Percentiles rank a stretch among this genome's conserved stretches.
phyloP scores from a whole-genome alignment of 495 filamentous ascomycete species.

The Symbiotaphrina buchneri region DNA sequence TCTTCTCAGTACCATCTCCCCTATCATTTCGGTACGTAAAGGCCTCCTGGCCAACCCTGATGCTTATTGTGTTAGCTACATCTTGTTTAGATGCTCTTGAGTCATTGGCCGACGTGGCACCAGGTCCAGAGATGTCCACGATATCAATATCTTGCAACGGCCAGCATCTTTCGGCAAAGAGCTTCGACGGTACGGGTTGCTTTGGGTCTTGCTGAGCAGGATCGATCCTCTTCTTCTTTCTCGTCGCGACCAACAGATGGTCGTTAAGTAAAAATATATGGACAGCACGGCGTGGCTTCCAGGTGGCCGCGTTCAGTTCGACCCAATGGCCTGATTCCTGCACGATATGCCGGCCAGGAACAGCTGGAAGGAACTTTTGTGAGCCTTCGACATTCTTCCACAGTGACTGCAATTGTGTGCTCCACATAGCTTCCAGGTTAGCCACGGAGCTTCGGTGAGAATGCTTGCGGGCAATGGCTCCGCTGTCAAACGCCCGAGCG shows the following conservation, averaged over 20 bases:
- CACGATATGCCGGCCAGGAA: constrained; percentile 77
- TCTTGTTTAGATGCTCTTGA: constrained; percentile 23
- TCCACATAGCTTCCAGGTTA: constrained; percentile 92
- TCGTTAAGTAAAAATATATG: constrained; percentile 88
- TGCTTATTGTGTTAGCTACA: constrained; percentile 70
- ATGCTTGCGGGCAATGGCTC: constrained; percentile 15
- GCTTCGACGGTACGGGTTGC: constrained; percentile 30
- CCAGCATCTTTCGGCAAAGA: constrained; percentile 89
- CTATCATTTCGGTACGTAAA: constrained; percentile 82
- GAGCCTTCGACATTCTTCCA: constrained; percentile 94
- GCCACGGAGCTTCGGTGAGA: constrained; percentile 61
- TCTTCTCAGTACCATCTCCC: constrained; percentile 49
- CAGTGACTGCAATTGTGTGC: constrained; percentile 58
- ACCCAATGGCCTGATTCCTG: constrained; percentile 81
- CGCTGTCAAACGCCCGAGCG: not conserved
- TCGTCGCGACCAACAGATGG: constrained; percentile 71
- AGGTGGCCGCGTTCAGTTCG: constrained; percentile 90
- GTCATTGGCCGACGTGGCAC: constrained; percentile 24
- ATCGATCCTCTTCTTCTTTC: constrained; percentile 76
- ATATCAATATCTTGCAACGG: constrained; percentile 83
- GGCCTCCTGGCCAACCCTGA: constrained; percentile 73
- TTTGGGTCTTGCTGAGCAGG: constrained; percentile 17
- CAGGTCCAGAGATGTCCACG: constrained; percentile 54
- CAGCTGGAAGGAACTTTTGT: constrained; percentile 85
- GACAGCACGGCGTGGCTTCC: constrained; percentile 67